Base-by-base conservation (phyloP, 345 rosid species). In the Jatropha curcas region DNA sequence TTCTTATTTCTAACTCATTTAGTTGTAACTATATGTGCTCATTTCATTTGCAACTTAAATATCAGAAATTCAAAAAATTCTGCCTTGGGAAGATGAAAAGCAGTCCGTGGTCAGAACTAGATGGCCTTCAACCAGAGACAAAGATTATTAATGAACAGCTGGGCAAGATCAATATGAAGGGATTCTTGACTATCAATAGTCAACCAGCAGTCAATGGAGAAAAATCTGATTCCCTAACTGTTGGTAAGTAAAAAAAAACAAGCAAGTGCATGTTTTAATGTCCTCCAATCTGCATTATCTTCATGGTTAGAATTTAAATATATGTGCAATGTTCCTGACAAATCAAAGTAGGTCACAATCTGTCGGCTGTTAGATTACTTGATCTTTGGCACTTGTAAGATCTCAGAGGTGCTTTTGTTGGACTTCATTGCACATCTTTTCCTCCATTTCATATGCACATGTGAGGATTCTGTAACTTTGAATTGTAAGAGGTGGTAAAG, bases 91-190 rank as follows among this genome's bases (percentile, higher is more conserved):
- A 82, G 82, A 77, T 86, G 64, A 91, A 83, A 80, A 91, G 89
- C 69, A 91, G 92, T 76, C 99, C 97, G 66, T 95, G 99, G 99
- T 92, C 99, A 45, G 99, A 95, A 72, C 71, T 95, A 60, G 96
- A 95, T 55, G 91, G 94, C 72, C 92, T 95, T 78, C 96, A 88
- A 80, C 91, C 93, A 20, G 99, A 93, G 89, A 96, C 99, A 61
- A 93, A 83, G 77, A 88, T 96, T 83, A 96, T 96, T 33, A 82
- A 91, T 74, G 97, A 89, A 80, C 86, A 86, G 16, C 93, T 95
- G 12, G 96, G 92, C 39, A 89, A 79, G 84, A 83, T 95, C 82
- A 95, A 95, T 84, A 70, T 82, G 85, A 88, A 86, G 71, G 98
- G 98, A 73, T 91, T 88, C 89, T 80, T 95, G 73, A 92, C 98